Evolutionary conservation across 306 rosid genomes (phyloP).

Genomic region (Bauhinia variegata): DNA sequence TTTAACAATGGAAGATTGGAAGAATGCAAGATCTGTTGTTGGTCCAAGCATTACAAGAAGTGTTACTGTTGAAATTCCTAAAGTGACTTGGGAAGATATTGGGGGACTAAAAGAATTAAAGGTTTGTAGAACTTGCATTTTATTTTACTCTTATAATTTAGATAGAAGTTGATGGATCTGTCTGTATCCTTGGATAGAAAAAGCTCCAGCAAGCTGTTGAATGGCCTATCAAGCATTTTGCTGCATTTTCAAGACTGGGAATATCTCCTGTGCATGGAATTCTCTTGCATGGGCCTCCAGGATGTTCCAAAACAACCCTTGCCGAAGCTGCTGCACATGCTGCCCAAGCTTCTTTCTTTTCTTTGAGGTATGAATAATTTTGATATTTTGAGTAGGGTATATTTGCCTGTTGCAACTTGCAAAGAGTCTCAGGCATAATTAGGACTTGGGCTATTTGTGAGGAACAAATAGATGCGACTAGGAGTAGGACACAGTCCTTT

Average conservation of each 20-base stretch:
- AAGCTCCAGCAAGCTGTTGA: slow-evolving; percentile 91
- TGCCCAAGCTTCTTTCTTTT: slow-evolving; percentile 87
- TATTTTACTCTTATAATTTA: slow-evolving; percentile 29
- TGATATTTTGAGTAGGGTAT: slow-evolving; percentile 22
- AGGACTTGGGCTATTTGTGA: neutral
- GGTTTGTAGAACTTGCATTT: slow-evolving; percentile 54
- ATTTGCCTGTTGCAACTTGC: neutral
- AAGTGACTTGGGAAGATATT: slow-evolving; percentile 88
- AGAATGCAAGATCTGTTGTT: slow-evolving; percentile 64
- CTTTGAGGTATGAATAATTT: slow-evolving; percentile 71
- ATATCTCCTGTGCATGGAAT: slow-evolving; percentile 84
- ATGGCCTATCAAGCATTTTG: slow-evolving; percentile 85
- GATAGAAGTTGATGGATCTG: slow-evolving; percentile 11
- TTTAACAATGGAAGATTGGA: slow-evolving; percentile 78
- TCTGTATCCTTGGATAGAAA: slow-evolving; percentile 54
- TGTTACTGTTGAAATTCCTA: slow-evolving; percentile 82
- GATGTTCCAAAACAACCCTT: slow-evolving; percentile 94
- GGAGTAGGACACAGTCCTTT: neutral
- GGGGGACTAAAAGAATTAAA: slow-evolving; percentile 87
- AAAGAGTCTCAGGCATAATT: neutral
- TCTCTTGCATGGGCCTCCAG: slow-evolving; percentile 98
- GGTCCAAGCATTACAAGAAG: slow-evolving; percentile 94
- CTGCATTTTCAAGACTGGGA: slow-evolving; percentile 72
- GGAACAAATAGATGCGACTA: slow-evolving; percentile 5
- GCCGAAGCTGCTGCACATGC: slow-evolving; percentile 97